Evolutionary conservation across 257 asterid species (phyloP), one percentile per base, ranked within the genome.

Genomic region (Plantago major): DNA sequence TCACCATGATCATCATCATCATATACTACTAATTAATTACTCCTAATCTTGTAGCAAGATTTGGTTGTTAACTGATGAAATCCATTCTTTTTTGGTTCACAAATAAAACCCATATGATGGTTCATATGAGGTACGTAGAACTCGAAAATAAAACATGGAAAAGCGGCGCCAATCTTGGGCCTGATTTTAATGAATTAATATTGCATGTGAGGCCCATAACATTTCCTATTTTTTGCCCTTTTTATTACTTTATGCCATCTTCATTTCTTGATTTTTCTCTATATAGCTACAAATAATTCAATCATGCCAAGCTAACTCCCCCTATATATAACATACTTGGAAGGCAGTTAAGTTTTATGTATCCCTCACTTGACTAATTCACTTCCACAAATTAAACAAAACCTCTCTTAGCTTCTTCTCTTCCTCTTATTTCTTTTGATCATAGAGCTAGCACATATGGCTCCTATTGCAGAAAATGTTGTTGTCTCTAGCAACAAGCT

Each of bases 401-500:
- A 18, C 17, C 5, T 43, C 4, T 2, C n/a, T n/a, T n/a, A n/a
- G n/a, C n/a, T n/a, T n/a, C n/a, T n/a, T n/a, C n/a, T n/a, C n/a
- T n/a, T n/a, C 13, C 2, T 3, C 22, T 8, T 6, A 9, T 8
- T 22, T 17, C 6, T 4, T 6, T 17, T 49, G 50, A 14, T 26
- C 6, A 38, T 12, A 52, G 3, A 88, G n/a, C n/a, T n/a, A n/a
- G n/a, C n/a, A n/a, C n/a, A n/a, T n/a, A n/a, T 86, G 95, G 79
- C 86, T 73, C 81, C 87, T 1, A 44, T 64, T 17, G 81, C 79
- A 13, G 87, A 85, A 46, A 79, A 84, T 65, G 80, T 85, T 12
- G 89, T 82, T 6, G 82, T 88, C 63, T 66, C 94, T 7, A 82
- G 81, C 52, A 60, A 66, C 72, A 84, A 92, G 65, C 95, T 92